Percentiles rank a stretch among this genome's conserved stretches.
Conservation (phyloP, 2,329 filamentous ascomycete genomes). For the Neopestalotiopsis sp. region DNA sequence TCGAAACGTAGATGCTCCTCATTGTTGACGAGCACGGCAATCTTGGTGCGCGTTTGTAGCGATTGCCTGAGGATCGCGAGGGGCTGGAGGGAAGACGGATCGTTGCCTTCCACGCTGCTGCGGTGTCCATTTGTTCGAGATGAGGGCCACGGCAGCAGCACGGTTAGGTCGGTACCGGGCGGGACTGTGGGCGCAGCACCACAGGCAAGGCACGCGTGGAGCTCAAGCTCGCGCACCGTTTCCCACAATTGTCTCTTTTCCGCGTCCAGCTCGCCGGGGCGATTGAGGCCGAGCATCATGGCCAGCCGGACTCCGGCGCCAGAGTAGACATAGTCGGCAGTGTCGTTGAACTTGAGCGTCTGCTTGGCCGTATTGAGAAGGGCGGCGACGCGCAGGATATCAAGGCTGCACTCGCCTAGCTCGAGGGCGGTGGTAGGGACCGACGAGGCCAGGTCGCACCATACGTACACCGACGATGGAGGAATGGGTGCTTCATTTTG, state of each 20-base stretch:
- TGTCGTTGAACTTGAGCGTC: background rate
- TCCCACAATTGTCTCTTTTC: background rate
- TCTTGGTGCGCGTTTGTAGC: background rate
- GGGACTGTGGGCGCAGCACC: background rate
- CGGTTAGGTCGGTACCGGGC: background rate
- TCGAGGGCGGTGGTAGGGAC: background rate
- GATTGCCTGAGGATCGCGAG: background rate
- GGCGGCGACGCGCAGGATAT: background rate
- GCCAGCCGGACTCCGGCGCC: background rate
- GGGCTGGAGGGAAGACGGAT: background rate
- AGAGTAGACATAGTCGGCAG: background rate
- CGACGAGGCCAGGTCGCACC: background rate
- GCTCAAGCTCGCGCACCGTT: background rate
- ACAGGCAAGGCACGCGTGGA: background rate
- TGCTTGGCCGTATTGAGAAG: background rate
- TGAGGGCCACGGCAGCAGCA: background rate
- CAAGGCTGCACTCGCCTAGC: background rate
- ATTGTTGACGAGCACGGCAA: background rate
- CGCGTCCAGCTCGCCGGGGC: background rate
- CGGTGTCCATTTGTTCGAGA: background rate
- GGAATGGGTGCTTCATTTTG: background rate
- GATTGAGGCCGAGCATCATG: background rate
- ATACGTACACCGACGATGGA: background rate
- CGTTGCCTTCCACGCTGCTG: background rate
- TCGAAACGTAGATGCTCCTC: background rate